A percentile compares a stretch with the other conserved stretches of the same genome.
phyloP scores from a whole-genome alignment of 805 yeast genomes.

The Hanseniaspora osmophila region DNA sequence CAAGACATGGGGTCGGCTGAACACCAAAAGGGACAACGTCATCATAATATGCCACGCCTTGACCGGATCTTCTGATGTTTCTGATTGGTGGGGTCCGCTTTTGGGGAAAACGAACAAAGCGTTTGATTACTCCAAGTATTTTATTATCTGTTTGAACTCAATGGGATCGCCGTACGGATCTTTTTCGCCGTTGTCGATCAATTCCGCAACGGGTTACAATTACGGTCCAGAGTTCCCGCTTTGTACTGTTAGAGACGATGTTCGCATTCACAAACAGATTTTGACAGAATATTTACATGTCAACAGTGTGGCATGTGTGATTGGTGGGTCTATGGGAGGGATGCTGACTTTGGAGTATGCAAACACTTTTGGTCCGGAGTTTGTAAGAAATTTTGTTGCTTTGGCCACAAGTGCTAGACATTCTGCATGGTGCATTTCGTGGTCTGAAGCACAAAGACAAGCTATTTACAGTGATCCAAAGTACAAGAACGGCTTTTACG shows the following conservation, averaged over 20 bases:
- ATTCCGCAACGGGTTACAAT: conserved; percentile 56
- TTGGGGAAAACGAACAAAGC: conserved; percentile 61
- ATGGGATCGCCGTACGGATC: conserved; percentile 95
- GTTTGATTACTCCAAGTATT: conserved; percentile 79
- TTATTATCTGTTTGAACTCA: conserved; percentile 80
- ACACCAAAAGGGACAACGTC: conserved; percentile 55
- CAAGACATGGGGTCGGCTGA: conserved; percentile 87
- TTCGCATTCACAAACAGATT: conserved; percentile 59
- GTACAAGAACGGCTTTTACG: conserved; percentile 80
- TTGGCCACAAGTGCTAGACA: conserved; percentile 90
- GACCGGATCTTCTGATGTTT: conserved; percentile 88
- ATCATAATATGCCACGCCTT: conserved; percentile 91
- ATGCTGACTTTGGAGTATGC: conserved; percentile 89
- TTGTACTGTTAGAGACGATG: conserved; percentile 88
- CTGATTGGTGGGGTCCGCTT: conserved; percentile 98
- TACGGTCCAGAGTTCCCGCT: conserved; percentile 95
- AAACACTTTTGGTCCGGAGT: conserved; percentile 42
- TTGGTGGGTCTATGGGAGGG: conserved; percentile 99
- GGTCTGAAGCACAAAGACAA: conserved; percentile 98
- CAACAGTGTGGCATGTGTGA: conserved; percentile 63
- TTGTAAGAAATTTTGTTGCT: conserved; percentile 61
- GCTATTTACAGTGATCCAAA: conserved; percentile 91
- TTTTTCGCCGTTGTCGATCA: conserved; percentile 77
- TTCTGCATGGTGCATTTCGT: conserved; percentile 96
- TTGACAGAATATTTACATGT: conserved; percentile 38